Base-by-base conservation (phyloP, 2,329 filamentous ascomycete species). In the Trichoderma atroviride region DNA sequence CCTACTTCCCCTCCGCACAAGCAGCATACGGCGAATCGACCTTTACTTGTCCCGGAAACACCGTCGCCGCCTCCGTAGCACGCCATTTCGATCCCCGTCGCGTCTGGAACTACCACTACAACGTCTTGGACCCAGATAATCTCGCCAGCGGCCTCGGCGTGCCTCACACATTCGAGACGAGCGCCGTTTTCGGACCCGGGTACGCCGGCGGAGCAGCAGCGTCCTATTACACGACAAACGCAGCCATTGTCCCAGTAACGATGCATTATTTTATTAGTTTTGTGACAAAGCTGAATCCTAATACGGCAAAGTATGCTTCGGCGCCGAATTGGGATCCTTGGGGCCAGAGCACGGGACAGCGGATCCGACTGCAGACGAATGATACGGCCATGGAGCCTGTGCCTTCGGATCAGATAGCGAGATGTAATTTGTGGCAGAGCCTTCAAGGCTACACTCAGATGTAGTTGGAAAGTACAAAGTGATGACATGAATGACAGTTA, bases 251-350 rank as follows among this genome's bases (percentile, higher is more conserved):
- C 2, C 80, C 81, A 6, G 70, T 85, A 14, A 77, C 85, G 22
- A 85, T 85, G 82, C 77, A 77, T 59, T 87, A 87, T 73, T 85
- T 80, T 75, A 77, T 85, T 56, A 84, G 83, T 22, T 87, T 87
- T 71, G 82, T 85, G 24, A 76, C 78, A 29, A 74, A 74, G 13
- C 75, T 84, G 40, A 78, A 86, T 69, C 85, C 85, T 0, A 85
- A 85, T 67, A 52, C 71, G 10, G 70, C 79, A 55, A 75, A 78
- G 62, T 71, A 75, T 24, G 33, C 69, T 0, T 78, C 74, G 1
- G 76, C 82, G 3, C 83, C 83, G 3, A 73, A 62, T 4, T 86
- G 84, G 85, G 76, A 74, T 56, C 59, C 72, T 0, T 86, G 83
- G 81, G 78, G 75, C 1, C 52, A 29, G n/a, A 70, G 69, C 9